Evolutionary conservation across 1,139 yeast genomes (phyloP).

Genomic region (Candida frijolesensis): DNA sequence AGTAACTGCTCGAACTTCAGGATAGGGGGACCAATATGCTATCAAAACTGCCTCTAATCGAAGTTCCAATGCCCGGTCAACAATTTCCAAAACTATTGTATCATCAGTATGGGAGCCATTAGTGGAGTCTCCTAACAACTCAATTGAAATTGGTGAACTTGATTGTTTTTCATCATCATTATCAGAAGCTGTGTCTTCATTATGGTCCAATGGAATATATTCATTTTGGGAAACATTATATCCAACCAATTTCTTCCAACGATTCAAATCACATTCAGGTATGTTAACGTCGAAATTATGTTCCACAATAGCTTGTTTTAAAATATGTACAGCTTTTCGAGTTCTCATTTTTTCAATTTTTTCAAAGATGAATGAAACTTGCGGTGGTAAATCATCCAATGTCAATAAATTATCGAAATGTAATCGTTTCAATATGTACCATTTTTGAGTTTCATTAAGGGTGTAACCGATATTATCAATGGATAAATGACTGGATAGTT

Average conservation of each 20-base stretch:
- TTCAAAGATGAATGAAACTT: slow-evolving; percentile 38
- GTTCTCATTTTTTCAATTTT: slow-evolving; percentile 37
- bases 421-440: slow-evolving; percentile 27
- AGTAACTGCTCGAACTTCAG: slow-evolving; percentile 63
- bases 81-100: slow-evolving; percentile 17
- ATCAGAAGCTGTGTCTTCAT: not conserved
- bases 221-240: not conserved
- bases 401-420: slow-evolving; percentile 25
- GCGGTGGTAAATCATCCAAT: slow-evolving; percentile 36
- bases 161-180: not conserved
- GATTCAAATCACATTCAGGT: slow-evolving; percentile 35
- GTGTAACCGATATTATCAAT: slow-evolving; percentile 24
- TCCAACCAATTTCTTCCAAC: slow-evolving; percentile 21
- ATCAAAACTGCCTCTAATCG: slow-evolving; percentile 49
- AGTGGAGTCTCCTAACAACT: not conserved
- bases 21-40: slow-evolving; percentile 60
- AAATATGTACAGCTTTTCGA: slow-evolving; percentile 43
- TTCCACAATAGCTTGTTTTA: slow-evolving; percentile 39
- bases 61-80: slow-evolving; percentile 30
- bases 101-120: not conserved
- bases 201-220: not conserved
- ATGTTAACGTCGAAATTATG: slow-evolving; percentile 55
- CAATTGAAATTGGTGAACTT: not conserved
- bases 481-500: slow-evolving; percentile 25
- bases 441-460: slow-evolving; percentile 30